Evolutionary conservation across 2,329 filamentous ascomycete genomes (phyloP).

Genomic region (Neoarthrinium moseri): DNA sequence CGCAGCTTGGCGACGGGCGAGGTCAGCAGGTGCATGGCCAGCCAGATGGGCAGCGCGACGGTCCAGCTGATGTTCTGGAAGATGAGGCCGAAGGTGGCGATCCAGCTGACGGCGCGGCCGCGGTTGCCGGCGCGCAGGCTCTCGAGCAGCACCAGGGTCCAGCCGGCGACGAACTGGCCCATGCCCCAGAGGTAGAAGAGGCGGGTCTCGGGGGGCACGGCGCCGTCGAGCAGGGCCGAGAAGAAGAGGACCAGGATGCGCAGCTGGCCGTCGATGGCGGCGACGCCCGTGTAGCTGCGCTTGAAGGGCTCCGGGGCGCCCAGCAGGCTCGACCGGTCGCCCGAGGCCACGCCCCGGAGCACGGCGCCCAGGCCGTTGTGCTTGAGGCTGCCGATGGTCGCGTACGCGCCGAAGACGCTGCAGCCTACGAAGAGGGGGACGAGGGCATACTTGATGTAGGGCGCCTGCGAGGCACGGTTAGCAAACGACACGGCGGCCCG

Average conservation of each 20-base stretch:
- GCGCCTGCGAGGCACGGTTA: not conserved
- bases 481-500: no score
- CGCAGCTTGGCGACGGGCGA: slow-evolving; percentile 23
- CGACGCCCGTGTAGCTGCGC: slow-evolving; percentile 17
- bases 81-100: slow-evolving; percentile 16
- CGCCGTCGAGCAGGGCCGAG: slow-evolving; percentile 23
- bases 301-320: slow-evolving; percentile 21
- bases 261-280: slow-evolving; percentile 17
- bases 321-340: slow-evolving; percentile 9
- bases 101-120: slow-evolving; percentile 20
- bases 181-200: slow-evolving; percentile 25
- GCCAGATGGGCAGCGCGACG: slow-evolving; percentile 24
- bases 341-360: slow-evolving; percentile 9
- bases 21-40: slow-evolving; percentile 26
- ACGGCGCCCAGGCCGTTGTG: slow-evolving; percentile 16
- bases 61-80: slow-evolving; percentile 25
- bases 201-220: slow-evolving; percentile 16
- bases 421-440: slow-evolving; percentile 20
- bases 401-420: slow-evolving; percentile 20
- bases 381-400: slow-evolving; percentile 13
- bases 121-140: slow-evolving; percentile 24
- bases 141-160: slow-evolving; percentile 28
- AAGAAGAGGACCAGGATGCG: slow-evolving; percentile 26
- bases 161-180: slow-evolving; percentile 25
- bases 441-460: slow-evolving; percentile 11